A percentile compares a stretch with the other conserved stretches of the same genome.
These are phyloP conservation scores for Bremia lactucae DNA, from an alignment of 352 stramenopile genomes.

Conservation along the genomic window DNA sequence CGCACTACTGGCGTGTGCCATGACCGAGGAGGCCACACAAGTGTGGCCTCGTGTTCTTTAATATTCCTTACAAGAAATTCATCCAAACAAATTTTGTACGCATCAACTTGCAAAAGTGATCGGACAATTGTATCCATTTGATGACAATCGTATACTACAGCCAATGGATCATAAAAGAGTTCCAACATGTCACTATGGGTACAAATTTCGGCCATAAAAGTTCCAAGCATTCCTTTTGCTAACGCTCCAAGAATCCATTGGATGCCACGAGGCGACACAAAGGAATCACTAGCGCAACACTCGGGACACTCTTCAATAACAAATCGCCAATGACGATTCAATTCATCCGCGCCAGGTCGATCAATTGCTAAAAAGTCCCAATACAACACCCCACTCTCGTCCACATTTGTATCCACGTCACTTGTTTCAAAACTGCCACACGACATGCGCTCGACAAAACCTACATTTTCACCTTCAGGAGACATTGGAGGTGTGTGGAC, in stretches of 20 bases:
- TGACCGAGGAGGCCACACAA: no score
- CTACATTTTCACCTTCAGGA: slow-evolving; percentile 8
- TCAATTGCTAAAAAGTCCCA: slow-evolving; percentile 61
- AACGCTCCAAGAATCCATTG: slow-evolving; percentile 66
- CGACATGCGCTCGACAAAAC: slow-evolving; percentile 15
- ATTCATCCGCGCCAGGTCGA: slow-evolving; percentile 27
- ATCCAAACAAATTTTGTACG: slow-evolving; percentile 38
- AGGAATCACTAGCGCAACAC: slow-evolving; percentile 43
- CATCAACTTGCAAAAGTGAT: slow-evolving; percentile 39
- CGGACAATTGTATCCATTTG: slow-evolving; percentile 41
- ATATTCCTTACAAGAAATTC: slow-evolving; percentile 29
- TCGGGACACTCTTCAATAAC: slow-evolving; percentile 36
- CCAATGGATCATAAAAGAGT: slow-evolving; percentile 41
- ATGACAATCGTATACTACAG: slow-evolving; percentile 32
- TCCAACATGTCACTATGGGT: slow-evolving; percentile 30
- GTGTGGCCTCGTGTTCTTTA: slow-evolving; percentile 26
- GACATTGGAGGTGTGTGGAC: slow-evolving; percentile 19
- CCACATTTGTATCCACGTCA: no score
- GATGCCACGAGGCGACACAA: slow-evolving; percentile 57
- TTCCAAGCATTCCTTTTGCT: slow-evolving; percentile 40
- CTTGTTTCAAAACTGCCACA: no score
- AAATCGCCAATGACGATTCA: slow-evolving; percentile 60
- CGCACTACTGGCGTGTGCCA: no score
- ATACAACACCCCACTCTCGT: no score
- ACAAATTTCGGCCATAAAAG: slow-evolving; percentile 47